phyloP scores from a whole-genome alignment of 163 green algal genomes.

The Dunaliella salina region DNA sequence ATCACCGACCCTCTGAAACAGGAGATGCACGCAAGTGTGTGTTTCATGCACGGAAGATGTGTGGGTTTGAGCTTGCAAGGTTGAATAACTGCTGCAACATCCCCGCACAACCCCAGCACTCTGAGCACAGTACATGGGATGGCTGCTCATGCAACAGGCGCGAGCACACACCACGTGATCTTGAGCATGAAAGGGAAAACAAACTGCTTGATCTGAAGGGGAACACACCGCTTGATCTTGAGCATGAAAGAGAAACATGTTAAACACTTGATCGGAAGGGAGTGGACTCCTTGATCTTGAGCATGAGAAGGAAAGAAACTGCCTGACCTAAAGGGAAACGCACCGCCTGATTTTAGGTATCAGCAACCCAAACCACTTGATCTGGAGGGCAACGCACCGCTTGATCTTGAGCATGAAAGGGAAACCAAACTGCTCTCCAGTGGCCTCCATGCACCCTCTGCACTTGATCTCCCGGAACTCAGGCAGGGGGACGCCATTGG shows the following conservation, averaged over 20 bases:
- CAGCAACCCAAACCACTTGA: neutral
- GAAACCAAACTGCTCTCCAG: conserved; percentile 66
- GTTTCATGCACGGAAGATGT: no score
- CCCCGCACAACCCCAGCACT: no score
- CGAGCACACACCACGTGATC: conserved; percentile 53
- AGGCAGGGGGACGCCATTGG: conserved; percentile 65
- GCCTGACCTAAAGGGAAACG: no score
- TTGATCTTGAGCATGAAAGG: conserved; percentile 96
- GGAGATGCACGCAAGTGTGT: no score
- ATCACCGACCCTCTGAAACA: no score
- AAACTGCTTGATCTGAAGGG: conserved; percentile 54
- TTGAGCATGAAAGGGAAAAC: conserved; percentile 97
- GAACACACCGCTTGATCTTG: conserved; percentile 73
- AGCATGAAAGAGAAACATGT: conserved; percentile 96
- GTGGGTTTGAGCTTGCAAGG: no score
- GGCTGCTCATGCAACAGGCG: no score
- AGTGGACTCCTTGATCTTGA: no score
- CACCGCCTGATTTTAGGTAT: neutral
- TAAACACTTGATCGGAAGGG: no score
- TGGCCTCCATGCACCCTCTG: conserved; percentile 42
- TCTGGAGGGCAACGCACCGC: conserved; percentile 42
- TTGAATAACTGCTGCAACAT: no score
- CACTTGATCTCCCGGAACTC: conserved; percentile 72
- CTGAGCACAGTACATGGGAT: no score
- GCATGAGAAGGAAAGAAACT: no score